A percentile compares a stretch with the other conserved stretches of the same genome.
phyloP scores from a whole-genome alignment of 192 early-diverging fungal genomes.

The Entrophospora sp. region DNA sequence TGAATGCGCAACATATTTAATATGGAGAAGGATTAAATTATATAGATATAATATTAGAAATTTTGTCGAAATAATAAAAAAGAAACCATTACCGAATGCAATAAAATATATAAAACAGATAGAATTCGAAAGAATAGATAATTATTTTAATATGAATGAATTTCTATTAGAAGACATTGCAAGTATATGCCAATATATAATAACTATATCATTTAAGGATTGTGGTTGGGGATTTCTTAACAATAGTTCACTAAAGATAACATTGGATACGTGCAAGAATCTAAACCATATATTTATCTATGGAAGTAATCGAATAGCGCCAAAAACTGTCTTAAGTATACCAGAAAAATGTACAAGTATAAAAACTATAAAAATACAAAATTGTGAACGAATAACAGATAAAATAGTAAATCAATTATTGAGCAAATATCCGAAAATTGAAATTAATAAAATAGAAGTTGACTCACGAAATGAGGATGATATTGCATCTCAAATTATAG shows the following conservation, averaged over 20 bases:
- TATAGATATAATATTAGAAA: background rate
- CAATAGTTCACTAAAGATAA: background rate
- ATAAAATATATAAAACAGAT: background rate
- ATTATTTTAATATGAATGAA: background rate
- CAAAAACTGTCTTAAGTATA: too few relatives aligned
- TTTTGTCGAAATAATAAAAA: background rate
- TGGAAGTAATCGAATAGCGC: background rate
- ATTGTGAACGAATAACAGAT: background rate
- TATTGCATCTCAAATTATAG: background rate
- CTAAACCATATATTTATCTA: background rate
- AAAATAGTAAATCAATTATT: constrained; percentile 2
- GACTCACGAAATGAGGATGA: too few relatives aligned
- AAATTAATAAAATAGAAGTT: background rate
- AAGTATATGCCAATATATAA: background rate
- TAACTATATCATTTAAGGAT: background rate
- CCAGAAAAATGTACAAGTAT: background rate
- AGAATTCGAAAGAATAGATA: background rate
- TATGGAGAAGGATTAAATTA: background rate
- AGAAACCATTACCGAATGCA: background rate
- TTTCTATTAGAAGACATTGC: background rate
- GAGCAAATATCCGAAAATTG: constrained; percentile 5
- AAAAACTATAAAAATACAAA: background rate
- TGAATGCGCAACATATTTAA: background rate
- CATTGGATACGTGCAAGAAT: background rate
- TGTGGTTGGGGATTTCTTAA: background rate